Percentiles rank a stretch among this genome's conserved stretches.
phyloP scores from a whole-genome alignment of 1,284 basidiomycete species.

The Apiotrichum akiyoshidainum region DNA sequence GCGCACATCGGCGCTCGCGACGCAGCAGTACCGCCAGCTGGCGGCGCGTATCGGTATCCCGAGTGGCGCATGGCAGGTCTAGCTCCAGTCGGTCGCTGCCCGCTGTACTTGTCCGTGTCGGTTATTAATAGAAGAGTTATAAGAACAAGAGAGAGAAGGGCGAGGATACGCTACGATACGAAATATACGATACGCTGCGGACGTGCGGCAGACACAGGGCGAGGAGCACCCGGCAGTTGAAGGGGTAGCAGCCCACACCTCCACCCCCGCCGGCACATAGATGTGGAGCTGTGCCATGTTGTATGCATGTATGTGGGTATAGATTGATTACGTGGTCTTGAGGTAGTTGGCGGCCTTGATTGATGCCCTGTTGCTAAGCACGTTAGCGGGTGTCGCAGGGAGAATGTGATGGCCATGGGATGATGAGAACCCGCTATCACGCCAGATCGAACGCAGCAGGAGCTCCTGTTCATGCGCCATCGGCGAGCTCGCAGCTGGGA shows the following conservation, averaged over 20 bases:
- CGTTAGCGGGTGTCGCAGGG: neutral
- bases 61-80: slow-evolving; percentile 29
- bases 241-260: too few relatives aligned
- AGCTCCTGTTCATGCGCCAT: too few relatives aligned
- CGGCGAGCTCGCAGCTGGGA: too few relatives aligned
- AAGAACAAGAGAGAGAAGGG: too few relatives aligned
- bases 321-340: slow-evolving; percentile 34
- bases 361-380: slow-evolving; percentile 41
- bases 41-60: slow-evolving; percentile 68
- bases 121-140: too few relatives aligned
- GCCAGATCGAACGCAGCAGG: too few relatives aligned
- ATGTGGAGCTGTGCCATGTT: slow-evolving; percentile 16
- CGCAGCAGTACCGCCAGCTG: slow-evolving; percentile 70
- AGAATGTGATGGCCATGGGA: neutral
- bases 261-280: neutral
- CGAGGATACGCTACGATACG: too few relatives aligned
- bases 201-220: too few relatives aligned
- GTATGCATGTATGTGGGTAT: slow-evolving; percentile 23
- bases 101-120: too few relatives aligned
- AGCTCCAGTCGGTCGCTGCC: neutral
- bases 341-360: slow-evolving; percentile 49
- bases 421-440: too few relatives aligned
- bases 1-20: slow-evolving; percentile 64
- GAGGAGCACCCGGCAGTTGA: too few relatives aligned
- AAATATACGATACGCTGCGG: too few relatives aligned